Evolutionary conservation across 805 yeast species (phyloP).

Genomic region (Ogataea paradorogensis): DNA sequence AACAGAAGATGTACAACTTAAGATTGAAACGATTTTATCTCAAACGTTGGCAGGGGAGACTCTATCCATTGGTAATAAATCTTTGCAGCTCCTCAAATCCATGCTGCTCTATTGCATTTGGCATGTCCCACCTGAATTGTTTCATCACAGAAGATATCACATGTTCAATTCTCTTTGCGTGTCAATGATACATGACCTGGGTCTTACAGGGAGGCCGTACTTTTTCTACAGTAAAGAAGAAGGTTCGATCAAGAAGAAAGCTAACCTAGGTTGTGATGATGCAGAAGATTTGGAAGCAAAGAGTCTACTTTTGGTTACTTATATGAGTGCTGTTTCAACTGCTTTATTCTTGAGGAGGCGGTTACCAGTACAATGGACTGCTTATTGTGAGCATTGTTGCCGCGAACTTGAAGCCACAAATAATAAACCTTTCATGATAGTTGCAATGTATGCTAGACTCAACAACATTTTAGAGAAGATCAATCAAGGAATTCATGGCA

Average conservation of each 20-base stretch:
- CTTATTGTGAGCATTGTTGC: conserved; percentile 62
- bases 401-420: conserved; percentile 39
- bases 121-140: conserved; percentile 83
- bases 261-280: conserved; percentile 36
- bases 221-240: conserved; percentile 40
- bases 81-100: conserved; percentile 62
- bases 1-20: conserved; percentile 41
- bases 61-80: conserved; percentile 66
- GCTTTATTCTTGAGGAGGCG: conserved; percentile 65
- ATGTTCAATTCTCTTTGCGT: conserved; percentile 63
- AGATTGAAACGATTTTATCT: conserved; percentile 52
- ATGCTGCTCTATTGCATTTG: conserved; percentile 63
- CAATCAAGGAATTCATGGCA: conserved; percentile 46
- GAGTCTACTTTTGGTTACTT: conserved; percentile 54
- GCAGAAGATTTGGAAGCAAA: conserved; percentile 45
- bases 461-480: conserved; percentile 61
- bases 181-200: conserved; percentile 71
- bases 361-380: conserved; percentile 60
- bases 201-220: conserved; percentile 56
- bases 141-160: conserved; percentile 75
- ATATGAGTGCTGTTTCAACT: conserved; percentile 59
- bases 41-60: conserved; percentile 54
- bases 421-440: conserved; percentile 34
- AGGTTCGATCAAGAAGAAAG: conserved; percentile 37
- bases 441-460: conserved; percentile 59